Evolutionary conservation across 495 filamentous ascomycete species (phyloP).

Genomic region (Wilcoxina mikolae): DNA sequence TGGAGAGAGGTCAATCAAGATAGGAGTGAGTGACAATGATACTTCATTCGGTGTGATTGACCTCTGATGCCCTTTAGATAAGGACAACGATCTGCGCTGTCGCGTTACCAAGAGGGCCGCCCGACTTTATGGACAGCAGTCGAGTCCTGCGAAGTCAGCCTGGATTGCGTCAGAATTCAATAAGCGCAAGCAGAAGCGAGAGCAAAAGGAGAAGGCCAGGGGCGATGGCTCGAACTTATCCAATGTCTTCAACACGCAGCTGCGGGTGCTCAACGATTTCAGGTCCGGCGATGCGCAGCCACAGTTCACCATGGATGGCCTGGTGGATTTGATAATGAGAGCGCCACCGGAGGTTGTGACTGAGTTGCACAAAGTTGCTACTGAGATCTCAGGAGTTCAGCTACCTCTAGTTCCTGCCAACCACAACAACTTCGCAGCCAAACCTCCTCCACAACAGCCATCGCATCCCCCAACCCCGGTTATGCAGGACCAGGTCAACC

Average conservation of each 20-base stretch:
- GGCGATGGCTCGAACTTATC: background rate
- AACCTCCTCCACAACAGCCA: background rate
- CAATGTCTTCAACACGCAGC: background rate
- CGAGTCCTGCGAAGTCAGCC: slow-evolving; percentile 17
- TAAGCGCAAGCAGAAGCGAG: slow-evolving; percentile 26
- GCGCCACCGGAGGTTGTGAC: background rate
- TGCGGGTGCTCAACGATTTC: background rate
- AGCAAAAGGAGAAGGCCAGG: slow-evolving; percentile 16
- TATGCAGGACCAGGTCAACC: background rate
- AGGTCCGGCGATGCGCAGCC: background rate
- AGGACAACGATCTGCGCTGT: slow-evolving; percentile 31
- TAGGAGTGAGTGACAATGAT: slow-evolving; percentile 23
- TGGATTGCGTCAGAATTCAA: slow-evolving; percentile 31
- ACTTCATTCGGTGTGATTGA: background rate
- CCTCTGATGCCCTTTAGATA: slow-evolving; percentile 23
- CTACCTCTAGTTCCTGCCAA: background rate
- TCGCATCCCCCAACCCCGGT: background rate
- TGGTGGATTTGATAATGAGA: background rate
- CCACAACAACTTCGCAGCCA: background rate
- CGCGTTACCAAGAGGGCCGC: slow-evolving; percentile 31
- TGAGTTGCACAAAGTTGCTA: background rate
- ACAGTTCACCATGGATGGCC: background rate
- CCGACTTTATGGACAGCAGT: slow-evolving; percentile 21
- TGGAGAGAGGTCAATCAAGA: slow-evolving; percentile 31
- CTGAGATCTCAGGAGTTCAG: background rate